These are phyloP conservation scores for Calonectria ilicicola DNA, from an alignment of 2,329 filamentous ascomycete species.

Conservation along the genomic window DNA sequence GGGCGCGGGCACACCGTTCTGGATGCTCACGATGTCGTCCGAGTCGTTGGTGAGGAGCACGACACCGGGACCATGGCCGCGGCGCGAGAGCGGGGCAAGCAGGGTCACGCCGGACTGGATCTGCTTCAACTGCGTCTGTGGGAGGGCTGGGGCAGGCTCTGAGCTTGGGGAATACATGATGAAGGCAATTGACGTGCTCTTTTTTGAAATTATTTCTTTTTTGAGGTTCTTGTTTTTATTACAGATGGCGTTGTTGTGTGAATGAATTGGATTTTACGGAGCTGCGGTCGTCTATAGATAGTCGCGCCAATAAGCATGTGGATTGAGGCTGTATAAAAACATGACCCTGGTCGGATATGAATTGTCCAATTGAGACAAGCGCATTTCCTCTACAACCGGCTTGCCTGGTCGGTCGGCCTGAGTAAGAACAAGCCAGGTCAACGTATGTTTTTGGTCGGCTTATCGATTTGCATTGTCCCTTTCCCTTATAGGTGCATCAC, in stretches of 20 bases:
- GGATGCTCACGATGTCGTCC: slow-evolving; percentile 32
- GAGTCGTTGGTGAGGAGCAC: slow-evolving; percentile 45
- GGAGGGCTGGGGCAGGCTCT: slow-evolving; percentile 42
- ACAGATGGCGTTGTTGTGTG: background rate
- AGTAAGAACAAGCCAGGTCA: background rate
- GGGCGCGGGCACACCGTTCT: slow-evolving; percentile 61
- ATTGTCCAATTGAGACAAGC: slow-evolving; percentile 6
- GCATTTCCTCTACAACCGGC: background rate
- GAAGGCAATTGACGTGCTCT: background rate
- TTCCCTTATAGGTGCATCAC: slow-evolving; percentile 2
- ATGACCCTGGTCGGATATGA: background rate
- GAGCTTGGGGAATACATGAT: slow-evolving; percentile 42
- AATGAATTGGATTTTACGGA: background rate
- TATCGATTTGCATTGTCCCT: background rate
- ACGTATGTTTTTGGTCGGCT: background rate
- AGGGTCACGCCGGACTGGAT: slow-evolving; percentile 39
- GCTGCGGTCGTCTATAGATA: background rate
- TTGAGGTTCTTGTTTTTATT: background rate
- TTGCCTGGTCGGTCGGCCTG: background rate
- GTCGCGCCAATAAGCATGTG: background rate
- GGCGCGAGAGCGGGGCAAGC: slow-evolving; percentile 49
- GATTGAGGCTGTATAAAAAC: background rate
- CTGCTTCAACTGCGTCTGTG: slow-evolving; percentile 30
- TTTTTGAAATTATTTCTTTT: background rate
- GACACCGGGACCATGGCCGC: slow-evolving; percentile 52